Evolutionary conservation across 768 basidiomycete genomes (phyloP), one percentile per base, ranked within the genome.

Genomic region (Mycena belliarum): DNA sequence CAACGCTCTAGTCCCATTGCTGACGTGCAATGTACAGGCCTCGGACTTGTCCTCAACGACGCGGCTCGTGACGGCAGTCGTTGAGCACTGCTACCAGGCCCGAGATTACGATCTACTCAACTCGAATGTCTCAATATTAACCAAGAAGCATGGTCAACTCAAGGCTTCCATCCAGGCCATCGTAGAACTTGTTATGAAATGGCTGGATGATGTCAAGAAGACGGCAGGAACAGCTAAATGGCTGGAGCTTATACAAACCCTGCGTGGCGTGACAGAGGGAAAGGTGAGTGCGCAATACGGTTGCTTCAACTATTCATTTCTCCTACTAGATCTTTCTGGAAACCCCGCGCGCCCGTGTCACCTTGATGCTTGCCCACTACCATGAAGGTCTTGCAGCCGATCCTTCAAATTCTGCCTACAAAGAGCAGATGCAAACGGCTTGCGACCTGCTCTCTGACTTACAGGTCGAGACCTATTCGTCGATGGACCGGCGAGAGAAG

Each of bases 391-490:
- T 91, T 42, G 79, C 83, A 29, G 70, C 71, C 55, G 66, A 77
- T 56, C 70, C 80, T 52, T 63, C 78, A 1, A 67, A 80, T 42
- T 75, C 80, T 23, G 70, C 72, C 21, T 65, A 76, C 25, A 90
- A 89, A 63, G 89, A 91, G 65, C 84, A 87, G 40, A 75, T 93
- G 37, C 85, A 90, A 66, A 89, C 87, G 0, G 95, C 97, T 7
- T 95, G 93, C 0, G 97, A 98, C 62, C 76, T 98, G 26, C 80
- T 98, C 59, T 89, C 89, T 23, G 97, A 99, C 57, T 84, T 99
- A 3, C 95, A 98, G 76, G 95, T 99, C 37, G 97, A 99, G 75
- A 98, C 97, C 2, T 99, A 98, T 71, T 98, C 95, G 15, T 94
- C 93, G 7, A 98, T 99, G 97, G 93, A 98, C 63, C 87, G 95